These are phyloP conservation scores for Sextonia rubra DNA, from an alignment of 164 flowering plant species.

Conservation along the genomic window DNA sequence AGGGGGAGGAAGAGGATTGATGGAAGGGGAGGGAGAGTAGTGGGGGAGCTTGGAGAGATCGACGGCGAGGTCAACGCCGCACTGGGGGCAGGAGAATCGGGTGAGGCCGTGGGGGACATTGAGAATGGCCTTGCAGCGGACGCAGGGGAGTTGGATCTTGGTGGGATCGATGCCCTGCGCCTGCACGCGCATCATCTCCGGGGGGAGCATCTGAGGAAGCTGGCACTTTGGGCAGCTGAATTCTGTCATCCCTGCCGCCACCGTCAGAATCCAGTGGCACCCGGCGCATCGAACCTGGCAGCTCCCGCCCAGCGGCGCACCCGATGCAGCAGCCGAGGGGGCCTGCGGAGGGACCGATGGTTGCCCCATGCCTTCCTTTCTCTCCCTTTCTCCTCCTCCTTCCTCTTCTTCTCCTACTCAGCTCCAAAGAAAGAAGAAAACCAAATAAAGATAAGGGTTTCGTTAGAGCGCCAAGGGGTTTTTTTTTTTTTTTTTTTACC, in stretches of 20 bases:
- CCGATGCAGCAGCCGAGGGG: slow-evolving; percentile 17
- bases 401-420: too few species aligned
- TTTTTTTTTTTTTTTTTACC: too few species aligned
- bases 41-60: slow-evolving; percentile 55
- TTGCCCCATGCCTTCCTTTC: slow-evolving; percentile 16
- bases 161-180: slow-evolving; percentile 95
- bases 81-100: slow-evolving; percentile 85
- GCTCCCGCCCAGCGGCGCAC: slow-evolving; percentile 15
- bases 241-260: slow-evolving; percentile 55
- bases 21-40: slow-evolving; percentile 22
- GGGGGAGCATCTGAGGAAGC: slow-evolving; percentile 84
- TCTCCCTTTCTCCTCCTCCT: background rate
- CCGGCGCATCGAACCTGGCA: slow-evolving; percentile 91
- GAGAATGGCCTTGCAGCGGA: slow-evolving; percentile 82
- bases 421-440: too few species aligned
- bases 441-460: too few species aligned
- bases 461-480: too few species aligned
- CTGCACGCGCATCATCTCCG: slow-evolving; percentile 55
- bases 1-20: slow-evolving; percentile 5
- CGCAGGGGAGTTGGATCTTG: slow-evolving; percentile 94
- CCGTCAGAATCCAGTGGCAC: slow-evolving; percentile 66
- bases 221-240: slow-evolving; percentile 75
- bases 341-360: slow-evolving; percentile 20
- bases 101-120: slow-evolving; percentile 89
- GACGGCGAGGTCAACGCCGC: slow-evolving; percentile 60